Evolutionary conservation across 495 filamentous ascomycete species (phyloP).

Genomic region (Chaetomium tenue): DNA sequence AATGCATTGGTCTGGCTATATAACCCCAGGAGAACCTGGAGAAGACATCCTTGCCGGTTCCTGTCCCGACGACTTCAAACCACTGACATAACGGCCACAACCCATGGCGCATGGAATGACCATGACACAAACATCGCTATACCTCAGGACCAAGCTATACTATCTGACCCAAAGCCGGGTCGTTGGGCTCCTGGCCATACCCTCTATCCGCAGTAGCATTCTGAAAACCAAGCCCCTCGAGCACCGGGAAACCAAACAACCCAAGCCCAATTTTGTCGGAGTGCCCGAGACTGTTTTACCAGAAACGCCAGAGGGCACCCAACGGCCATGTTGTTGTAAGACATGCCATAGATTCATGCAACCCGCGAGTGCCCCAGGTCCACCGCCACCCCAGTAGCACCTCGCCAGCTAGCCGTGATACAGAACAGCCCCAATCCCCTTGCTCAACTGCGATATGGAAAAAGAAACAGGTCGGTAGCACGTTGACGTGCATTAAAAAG

Average conservation of each 20-base stretch:
- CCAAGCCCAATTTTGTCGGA: neutral
- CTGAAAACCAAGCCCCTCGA: neutral
- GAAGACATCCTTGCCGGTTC: neutral
- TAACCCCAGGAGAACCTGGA: no score
- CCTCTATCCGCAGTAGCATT: neutral
- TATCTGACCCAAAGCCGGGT: neutral
- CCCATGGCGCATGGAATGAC: neutral
- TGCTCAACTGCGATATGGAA: neutral
- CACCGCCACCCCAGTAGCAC: neutral
- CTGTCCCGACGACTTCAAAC: neutral
- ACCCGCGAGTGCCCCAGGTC: neutral
- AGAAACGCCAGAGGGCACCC: neutral
- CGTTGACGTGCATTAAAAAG: neutral
- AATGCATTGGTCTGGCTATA: no score
- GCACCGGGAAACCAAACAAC: neutral
- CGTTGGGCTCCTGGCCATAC: neutral
- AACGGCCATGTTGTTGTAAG: neutral
- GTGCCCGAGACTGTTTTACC: neutral
- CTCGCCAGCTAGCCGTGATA: neutral
- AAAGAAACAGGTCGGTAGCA: constrained; percentile 1
- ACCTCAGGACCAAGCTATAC: neutral
- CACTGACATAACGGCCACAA: neutral
- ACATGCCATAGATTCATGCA: neutral
- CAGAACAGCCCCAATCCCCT: neutral
- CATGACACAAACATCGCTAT: neutral